phyloP scores from a whole-genome alignment of 2,329 filamentous ascomycete genomes.

The Pseudocercospora fuligena region DNA sequence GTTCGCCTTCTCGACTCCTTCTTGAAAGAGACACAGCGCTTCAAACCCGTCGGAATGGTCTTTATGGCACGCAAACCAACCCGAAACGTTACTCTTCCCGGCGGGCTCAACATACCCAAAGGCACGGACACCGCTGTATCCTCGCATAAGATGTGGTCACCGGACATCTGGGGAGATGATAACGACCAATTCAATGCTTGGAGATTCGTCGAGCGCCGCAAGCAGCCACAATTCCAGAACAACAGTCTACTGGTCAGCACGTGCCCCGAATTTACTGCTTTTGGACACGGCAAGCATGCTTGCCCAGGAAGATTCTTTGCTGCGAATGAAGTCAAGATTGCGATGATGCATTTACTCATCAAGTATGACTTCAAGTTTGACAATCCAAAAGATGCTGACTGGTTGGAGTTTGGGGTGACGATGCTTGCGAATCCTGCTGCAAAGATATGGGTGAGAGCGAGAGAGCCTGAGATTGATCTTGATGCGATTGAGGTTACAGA shows the following conservation, averaged over 20 bases:
- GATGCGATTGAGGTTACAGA: background rate
- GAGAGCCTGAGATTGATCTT: conserved; percentile 27
- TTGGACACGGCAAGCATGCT: conserved; percentile 41
- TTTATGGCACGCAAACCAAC: conserved; percentile 36
- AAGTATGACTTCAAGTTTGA: conserved; percentile 43
- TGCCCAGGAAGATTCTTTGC: conserved; percentile 45
- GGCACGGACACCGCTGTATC: conserved; percentile 29
- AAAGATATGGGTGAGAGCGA: conserved; percentile 21
- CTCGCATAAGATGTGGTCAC: conserved; percentile 22
- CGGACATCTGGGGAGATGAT: conserved; percentile 24
- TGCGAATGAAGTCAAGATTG: conserved; percentile 43
- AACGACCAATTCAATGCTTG: conserved; percentile 33
- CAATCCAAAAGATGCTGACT: conserved; percentile 15
- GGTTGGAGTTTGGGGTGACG: conserved; percentile 14
- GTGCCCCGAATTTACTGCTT: conserved; percentile 32
- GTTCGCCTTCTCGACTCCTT: conserved; percentile 42
- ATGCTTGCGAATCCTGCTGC: conserved; percentile 21
- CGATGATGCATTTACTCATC: conserved; percentile 40
- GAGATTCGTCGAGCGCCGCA: conserved; percentile 31
- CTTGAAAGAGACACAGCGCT: conserved; percentile 41
- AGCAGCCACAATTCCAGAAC: conserved; percentile 30
- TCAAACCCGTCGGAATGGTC: conserved; percentile 29
- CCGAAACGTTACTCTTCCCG: conserved; percentile 33
- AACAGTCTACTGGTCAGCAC: conserved; percentile 28
- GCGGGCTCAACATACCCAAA: conserved; percentile 35